Evolutionary conservation across 768 basidiomycete species (phyloP), one percentile per base, ranked within the genome.

Genomic region (Tricholoma sp.): DNA sequence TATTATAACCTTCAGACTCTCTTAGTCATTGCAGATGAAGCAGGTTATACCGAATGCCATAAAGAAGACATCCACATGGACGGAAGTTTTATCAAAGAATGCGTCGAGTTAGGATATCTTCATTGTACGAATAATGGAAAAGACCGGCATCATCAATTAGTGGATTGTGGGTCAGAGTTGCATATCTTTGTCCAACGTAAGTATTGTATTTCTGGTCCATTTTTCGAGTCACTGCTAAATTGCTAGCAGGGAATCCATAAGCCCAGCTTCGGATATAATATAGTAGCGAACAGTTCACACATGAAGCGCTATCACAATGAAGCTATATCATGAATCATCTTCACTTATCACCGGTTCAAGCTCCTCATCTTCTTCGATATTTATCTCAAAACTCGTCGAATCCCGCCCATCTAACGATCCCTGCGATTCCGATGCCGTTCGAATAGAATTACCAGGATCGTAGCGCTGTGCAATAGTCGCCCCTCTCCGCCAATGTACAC

Each of bases 401-500:
- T 37, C 35, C 35, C 35, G 35, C 12, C 11, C 12, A 37, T 14
- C 10, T 37, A 12, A 37, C 12, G 35, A 37, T 14, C 16, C 35
- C 16, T 6, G 2, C 14, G 11, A 37, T 1, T 37, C 35, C 4
- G 35, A 37, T 14, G 2, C 35, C 16, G 35, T 37, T 5, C 3
- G 12, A 11, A 37, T 14, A 37, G 35, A 37, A 2, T 11, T n/a
- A 14, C 35, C 35, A n/a, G 24, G 24, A 27, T 27, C 24, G 5
- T 27, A 27, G 24, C 24, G 24, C 24, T 37, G 35, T 37, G 12
- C 35, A 6, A 37, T 37, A 37, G 35, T 37, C 5, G 24, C 24
- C 24, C 24, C 24, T 27, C 35, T 47, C 14, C 54, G 4, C 55
- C 47, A 56, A 31, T 56, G 55, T 18, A 56, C 34, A 35, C 55